These are phyloP conservation scores for Tricholoma bakamatsutake DNA, from an alignment of 768 basidiomycete species.

Conservation along the genomic window DNA sequence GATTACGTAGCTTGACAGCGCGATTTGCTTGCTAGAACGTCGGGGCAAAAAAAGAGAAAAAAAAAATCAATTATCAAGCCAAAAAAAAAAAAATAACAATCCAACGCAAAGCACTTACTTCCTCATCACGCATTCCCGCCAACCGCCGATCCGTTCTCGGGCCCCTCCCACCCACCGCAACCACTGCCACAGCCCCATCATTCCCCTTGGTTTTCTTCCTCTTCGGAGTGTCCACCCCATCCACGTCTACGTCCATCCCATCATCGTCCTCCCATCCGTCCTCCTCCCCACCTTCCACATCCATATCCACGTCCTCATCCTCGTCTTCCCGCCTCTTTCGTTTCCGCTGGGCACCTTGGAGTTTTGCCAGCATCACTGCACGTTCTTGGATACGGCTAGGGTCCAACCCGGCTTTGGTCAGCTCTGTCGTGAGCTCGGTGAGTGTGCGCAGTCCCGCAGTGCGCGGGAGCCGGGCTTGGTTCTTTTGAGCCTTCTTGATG, in stretches of 20 bases:
- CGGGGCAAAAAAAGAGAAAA: constrained; percentile 7
- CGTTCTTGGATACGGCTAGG: constrained; percentile 84
- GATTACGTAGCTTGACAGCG: constrained; percentile 77
- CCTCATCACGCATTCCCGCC: constrained; percentile 73
- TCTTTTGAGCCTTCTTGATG: constrained; percentile 84
- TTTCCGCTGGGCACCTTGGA: constrained; percentile 66
- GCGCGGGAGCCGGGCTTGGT: constrained; percentile 71
- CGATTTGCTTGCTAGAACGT: constrained; percentile 66
- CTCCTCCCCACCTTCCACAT: constrained; percentile 29
- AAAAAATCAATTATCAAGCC: no score
- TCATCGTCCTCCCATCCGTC: constrained; percentile 36
- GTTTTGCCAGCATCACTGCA: constrained; percentile 77
- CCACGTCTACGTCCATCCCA: constrained; percentile 45
- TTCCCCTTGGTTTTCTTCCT: constrained; percentile 60
- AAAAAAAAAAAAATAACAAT: background rate
- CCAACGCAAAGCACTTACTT: constrained; percentile 37
- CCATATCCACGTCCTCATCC: constrained; percentile 48
- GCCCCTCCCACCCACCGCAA: constrained; percentile 42
- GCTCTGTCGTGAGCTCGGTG: constrained; percentile 70
- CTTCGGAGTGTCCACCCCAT: constrained; percentile 43
- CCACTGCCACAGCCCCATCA: constrained; percentile 48
- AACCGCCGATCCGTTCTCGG: constrained; percentile 71
- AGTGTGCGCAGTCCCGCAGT: constrained; percentile 66
- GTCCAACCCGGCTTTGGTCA: constrained; percentile 88
- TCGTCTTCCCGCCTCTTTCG: constrained; percentile 44